phyloP scores from a whole-genome alignment of 2,329 filamentous ascomycete genomes.

The Stemphylium vesicarium region DNA sequence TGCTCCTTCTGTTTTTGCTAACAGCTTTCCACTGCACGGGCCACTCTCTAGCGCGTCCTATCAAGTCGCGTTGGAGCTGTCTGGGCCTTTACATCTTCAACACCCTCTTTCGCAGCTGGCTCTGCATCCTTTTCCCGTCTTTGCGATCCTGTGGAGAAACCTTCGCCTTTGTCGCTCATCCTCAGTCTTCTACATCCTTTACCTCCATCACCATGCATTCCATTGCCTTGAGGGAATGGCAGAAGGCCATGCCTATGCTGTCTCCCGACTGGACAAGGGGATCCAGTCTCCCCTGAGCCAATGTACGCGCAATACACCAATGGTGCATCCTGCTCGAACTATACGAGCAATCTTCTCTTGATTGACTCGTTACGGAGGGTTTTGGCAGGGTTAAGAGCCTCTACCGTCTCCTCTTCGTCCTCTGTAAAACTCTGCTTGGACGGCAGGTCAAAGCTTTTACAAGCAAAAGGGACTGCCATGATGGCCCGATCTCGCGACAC shows the following conservation, averaged over 20 bases:
- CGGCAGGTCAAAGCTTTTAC: background rate
- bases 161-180: too few relatives aligned
- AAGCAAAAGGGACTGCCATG: background rate
- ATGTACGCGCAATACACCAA: background rate
- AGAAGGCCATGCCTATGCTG: background rate
- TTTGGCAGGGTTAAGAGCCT: background rate
- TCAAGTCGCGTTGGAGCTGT: slow-evolving; percentile 21
- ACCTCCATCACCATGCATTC: background rate
- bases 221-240: background rate
- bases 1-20: slow-evolving; percentile 41
- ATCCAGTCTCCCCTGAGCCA: background rate
- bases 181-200: background rate
- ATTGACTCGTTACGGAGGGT: background rate
- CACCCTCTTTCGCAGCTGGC: background rate
- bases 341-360: background rate
- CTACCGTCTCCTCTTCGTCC: background rate
- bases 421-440: background rate
- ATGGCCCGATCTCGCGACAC: background rate
- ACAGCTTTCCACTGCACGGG: slow-evolving; percentile 28
- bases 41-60: slow-evolving; percentile 29
- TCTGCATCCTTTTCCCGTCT: background rate
- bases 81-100: slow-evolving; percentile 12
- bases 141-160: background rate
- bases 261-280: background rate
- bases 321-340: background rate